Conservation (phyloP, 441 rosid genomes). For the Omphalea diandra region DNA sequence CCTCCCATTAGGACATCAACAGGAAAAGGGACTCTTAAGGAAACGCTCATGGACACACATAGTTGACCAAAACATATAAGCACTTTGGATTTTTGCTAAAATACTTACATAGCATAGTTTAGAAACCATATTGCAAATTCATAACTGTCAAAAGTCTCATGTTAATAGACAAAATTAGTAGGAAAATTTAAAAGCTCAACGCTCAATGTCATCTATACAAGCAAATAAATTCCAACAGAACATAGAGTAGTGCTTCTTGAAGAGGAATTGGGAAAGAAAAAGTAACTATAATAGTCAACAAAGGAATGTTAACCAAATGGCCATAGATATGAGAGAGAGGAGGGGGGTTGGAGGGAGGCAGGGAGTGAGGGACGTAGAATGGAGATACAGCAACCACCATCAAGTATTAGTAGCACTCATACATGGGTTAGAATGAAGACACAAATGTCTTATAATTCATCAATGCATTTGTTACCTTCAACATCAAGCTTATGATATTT, state of each 20-base stretch:
- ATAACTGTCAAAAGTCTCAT: too few relatives aligned
- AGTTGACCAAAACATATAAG: neutral
- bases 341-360: too few relatives aligned
- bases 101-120: neutral
- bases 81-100: neutral
- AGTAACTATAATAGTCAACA: neutral
- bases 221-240: neutral
- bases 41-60: neutral
- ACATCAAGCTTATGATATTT: neutral
- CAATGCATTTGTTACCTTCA: neutral
- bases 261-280: conserved; percentile 4
- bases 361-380: conserved; percentile 7
- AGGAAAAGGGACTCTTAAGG: neutral
- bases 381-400: neutral
- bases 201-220: neutral
- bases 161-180: too few relatives aligned
- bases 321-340: neutral
- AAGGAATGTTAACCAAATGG: neutral
- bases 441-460: neutral
- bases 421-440: neutral
- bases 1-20: neutral
- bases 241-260: neutral
- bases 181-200: neutral
- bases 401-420: neutral
- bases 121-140: neutral